Conservation (phyloP, 208 protist species). For the Trypanosoma cruzi region DNA sequence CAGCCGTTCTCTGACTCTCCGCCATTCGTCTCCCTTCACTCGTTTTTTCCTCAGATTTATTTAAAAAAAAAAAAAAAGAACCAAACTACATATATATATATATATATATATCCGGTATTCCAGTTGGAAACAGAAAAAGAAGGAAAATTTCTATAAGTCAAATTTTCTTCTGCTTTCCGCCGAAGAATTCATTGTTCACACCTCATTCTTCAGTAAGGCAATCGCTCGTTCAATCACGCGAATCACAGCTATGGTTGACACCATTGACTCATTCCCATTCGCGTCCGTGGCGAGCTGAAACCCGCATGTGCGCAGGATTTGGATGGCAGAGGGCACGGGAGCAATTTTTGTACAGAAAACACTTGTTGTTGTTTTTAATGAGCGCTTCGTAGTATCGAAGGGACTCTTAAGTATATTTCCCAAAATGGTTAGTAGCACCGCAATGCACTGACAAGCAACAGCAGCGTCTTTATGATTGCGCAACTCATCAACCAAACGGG, state of each 20-base stretch:
- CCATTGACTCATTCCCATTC: slow-evolving; percentile 39
- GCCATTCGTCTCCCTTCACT: slow-evolving; percentile 16
- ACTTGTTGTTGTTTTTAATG: slow-evolving; percentile 56
- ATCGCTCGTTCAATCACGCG: slow-evolving; percentile 42
- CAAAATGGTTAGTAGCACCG: slow-evolving; percentile 62
- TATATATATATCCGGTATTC: background rate
- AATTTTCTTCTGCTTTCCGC: background rate
- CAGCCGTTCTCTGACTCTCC: slow-evolving; percentile 28
- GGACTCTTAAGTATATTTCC: slow-evolving; percentile 60
- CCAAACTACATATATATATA: background rate
- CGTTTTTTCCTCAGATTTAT: background rate
- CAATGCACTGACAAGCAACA: slow-evolving; percentile 33
- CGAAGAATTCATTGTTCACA: background rate
- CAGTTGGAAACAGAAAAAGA: background rate
- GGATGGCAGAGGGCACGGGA: slow-evolving; percentile 45
- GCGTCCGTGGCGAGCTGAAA: slow-evolving; percentile 60
- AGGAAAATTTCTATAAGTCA: background rate
- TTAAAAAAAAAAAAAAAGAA: slow-evolving; percentile 12
- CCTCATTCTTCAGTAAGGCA: slow-evolving; percentile 8
- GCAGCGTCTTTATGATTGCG: slow-evolving; percentile 20
- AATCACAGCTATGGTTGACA: slow-evolving; percentile 62
- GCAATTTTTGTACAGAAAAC: slow-evolving; percentile 51
- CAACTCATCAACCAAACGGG: slow-evolving; percentile 35
- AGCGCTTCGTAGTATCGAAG: slow-evolving; percentile 71
- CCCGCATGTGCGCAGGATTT: slow-evolving; percentile 59